A percentile compares a stretch with the other conserved stretches of the same genome.
phyloP scores from a whole-genome alignment of 495 filamentous ascomycete genomes.

The Aspergillus campestris region DNA sequence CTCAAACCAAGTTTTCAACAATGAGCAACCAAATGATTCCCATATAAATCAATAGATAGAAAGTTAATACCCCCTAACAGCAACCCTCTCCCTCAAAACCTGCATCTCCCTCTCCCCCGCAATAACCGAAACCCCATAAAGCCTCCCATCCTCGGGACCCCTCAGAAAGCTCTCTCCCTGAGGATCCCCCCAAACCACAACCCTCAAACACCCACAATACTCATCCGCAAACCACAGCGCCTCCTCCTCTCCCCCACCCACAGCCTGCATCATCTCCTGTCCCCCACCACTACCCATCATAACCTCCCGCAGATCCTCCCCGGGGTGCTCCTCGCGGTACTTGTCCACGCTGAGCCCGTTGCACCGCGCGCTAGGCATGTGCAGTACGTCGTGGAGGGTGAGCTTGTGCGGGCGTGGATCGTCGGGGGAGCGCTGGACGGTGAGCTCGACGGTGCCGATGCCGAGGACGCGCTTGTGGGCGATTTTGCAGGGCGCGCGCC shows the following conservation, averaged over 20 bases:
- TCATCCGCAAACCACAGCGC: slow-evolving; percentile 14
- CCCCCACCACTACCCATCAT: not conserved
- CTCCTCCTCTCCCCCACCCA: not conserved
- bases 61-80: too few species aligned
- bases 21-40: too few species aligned
- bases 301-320: not conserved
- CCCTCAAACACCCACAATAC: slow-evolving; percentile 6
- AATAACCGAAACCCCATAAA: too few species aligned
- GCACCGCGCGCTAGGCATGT: slow-evolving; percentile 16
- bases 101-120: too few species aligned
- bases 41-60: too few species aligned
- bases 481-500: slow-evolving; percentile 9
- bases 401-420: slow-evolving; percentile 8
- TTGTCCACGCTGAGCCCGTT: slow-evolving; percentile 15
- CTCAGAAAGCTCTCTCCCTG: slow-evolving; percentile 8
- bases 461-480: slow-evolving; percentile 8
- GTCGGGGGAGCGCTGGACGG: slow-evolving; percentile 5
- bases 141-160: not conserved
- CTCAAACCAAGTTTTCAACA: too few species aligned
- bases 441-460: slow-evolving; percentile 16
- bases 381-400: slow-evolving; percentile 17
- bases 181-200: slow-evolving; percentile 15
- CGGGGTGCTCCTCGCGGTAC: slow-evolving; percentile 1
- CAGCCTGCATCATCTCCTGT: slow-evolving; percentile 4
- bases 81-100: too few species aligned